phyloP scores from a whole-genome alignment of 2,329 filamentous ascomycete species.

The Calonectria ilicicola region DNA sequence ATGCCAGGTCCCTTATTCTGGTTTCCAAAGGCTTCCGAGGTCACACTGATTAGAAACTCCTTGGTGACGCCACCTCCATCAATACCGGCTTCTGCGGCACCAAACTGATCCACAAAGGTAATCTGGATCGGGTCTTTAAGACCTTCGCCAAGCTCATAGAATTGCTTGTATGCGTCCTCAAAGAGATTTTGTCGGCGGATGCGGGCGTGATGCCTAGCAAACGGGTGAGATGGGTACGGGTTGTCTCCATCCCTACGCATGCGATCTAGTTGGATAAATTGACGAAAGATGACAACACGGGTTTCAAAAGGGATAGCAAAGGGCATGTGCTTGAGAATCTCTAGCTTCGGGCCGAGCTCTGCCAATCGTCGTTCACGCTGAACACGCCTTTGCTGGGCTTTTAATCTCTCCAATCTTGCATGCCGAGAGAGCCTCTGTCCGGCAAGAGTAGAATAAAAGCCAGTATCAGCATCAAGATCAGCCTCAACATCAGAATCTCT shows the following conservation, averaged over 20 bases:
- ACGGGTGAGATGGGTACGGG: conserved; percentile 41
- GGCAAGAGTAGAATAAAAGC: conserved; percentile 52
- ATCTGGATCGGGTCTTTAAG: conserved; percentile 97
- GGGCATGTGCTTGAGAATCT: conserved; percentile 95
- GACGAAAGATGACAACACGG: conserved; percentile 90
- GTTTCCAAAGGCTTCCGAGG: conserved; percentile 81
- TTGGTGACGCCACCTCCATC: conserved; percentile 98
- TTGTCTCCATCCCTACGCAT: conserved; percentile 37
- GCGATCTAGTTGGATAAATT: conserved; percentile 86
- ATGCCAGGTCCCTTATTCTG: conserved; percentile 62
- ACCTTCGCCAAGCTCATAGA: conserved; percentile 83
- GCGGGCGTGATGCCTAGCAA: conserved; percentile 77
- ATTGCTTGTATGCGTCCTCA: conserved; percentile 85
- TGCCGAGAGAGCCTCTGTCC: conserved; percentile 73
- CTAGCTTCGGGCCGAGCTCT: conserved; percentile 84
- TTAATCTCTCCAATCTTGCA: conserved; percentile 72
- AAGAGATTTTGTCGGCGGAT: conserved; percentile 86
- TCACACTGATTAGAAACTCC: conserved; percentile 92
- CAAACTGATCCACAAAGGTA: conserved; percentile 93
- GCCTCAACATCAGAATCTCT: conserved; percentile 45
- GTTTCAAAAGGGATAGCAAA: conserved; percentile 96
- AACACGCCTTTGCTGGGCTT: conserved; percentile 73
- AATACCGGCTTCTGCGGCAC: conserved; percentile 88
- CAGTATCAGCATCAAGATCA: conserved; percentile 42
- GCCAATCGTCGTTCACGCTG: conserved; percentile 80